phyloP scores from a whole-genome alignment of 2,329 filamentous ascomycete genomes.

The Rhinocladiella mackenziei region DNA sequence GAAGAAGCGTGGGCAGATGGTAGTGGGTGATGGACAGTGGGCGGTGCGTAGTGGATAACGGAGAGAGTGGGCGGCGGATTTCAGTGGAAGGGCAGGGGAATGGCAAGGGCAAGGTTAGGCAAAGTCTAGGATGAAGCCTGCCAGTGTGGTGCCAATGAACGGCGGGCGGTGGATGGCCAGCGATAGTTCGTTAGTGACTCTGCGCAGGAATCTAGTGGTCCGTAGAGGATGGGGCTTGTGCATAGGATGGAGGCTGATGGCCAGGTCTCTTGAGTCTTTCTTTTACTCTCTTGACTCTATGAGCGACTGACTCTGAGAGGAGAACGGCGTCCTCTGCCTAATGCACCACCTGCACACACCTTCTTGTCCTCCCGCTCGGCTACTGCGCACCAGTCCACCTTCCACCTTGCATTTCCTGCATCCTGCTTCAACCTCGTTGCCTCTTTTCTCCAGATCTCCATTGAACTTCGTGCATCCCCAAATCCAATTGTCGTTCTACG shows the following conservation, averaged over 20 bases:
- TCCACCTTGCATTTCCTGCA: conserved; percentile 24
- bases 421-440: conserved; percentile 27
- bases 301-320: no score
- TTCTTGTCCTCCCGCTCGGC: conserved; percentile 27
- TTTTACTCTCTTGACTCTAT: no score
- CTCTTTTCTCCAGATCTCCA: conserved; percentile 27
- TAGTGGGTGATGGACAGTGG: conserved; percentile 4
- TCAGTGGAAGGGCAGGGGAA: no score
- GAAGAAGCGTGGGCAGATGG: conserved; percentile 14
- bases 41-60: conserved; percentile 2
- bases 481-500: conserved; percentile 12
- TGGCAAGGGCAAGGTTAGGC: conserved; percentile 1
- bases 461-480: conserved; percentile 24
- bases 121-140: no score
- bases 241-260: no score
- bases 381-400: conserved; percentile 25
- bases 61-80: no score
- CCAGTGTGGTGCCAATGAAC: conserved; percentile 13
- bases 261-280: conserved; percentile 3
- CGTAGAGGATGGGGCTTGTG: no score
- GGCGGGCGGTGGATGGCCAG: conserved; percentile 5
- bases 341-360: conserved; percentile 26
- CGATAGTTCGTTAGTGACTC: conserved; percentile 4
- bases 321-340: conserved; percentile 25
- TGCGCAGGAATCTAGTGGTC: no score